Evolutionary conservation across 23 red algal species (phyloP).

Genomic region (Cyanidioschyzon merolae): DNA sequence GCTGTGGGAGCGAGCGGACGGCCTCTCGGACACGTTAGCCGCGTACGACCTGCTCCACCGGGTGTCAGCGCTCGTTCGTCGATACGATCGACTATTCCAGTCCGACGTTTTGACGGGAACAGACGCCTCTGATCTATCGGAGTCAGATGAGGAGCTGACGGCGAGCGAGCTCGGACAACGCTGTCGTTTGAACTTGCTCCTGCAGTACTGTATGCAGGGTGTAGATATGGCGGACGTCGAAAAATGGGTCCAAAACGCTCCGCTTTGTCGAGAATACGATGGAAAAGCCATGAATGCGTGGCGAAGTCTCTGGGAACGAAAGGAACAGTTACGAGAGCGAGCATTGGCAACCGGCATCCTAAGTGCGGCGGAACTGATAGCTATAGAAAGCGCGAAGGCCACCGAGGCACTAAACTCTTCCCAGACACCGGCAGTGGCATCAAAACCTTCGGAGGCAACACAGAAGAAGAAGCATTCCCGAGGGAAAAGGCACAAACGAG

Average conservation of each 20-base stretch:
- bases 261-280: not conserved
- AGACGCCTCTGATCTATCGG: not conserved
- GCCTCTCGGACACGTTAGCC: not conserved
- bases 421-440: not conserved
- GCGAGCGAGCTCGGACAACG: not conserved
- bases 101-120: not conserved
- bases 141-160: not conserved
- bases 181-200: constrained; percentile 6
- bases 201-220: not conserved
- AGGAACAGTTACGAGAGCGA: not conserved
- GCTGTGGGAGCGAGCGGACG: constrained; percentile 1
- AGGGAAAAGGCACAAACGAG: not conserved
- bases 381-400: not conserved
- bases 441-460: not conserved
- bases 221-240: not conserved
- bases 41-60: not conserved
- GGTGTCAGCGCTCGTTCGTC: not conserved
- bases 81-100: not conserved
- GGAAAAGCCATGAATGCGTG: not conserved
- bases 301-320: not conserved
- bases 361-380: not conserved
- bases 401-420: not conserved
- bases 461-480: not conserved
- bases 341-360: not conserved
- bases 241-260: not conserved